phyloP scores from a whole-genome alignment of 371 early-diverging fungal genomes.

The Circinella minor region DNA sequence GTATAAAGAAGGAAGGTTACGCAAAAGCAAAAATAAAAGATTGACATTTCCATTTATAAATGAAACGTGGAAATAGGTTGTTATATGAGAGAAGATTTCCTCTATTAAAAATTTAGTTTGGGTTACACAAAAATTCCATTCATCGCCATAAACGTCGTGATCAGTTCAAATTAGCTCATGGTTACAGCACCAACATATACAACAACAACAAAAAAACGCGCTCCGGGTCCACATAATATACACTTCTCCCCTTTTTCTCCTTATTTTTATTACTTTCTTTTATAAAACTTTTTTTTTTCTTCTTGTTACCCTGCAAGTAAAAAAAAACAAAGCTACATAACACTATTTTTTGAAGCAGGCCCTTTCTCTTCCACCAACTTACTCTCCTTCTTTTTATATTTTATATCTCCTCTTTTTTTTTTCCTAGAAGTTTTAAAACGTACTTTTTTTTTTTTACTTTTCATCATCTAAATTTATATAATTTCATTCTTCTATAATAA shows the following conservation, averaged over 20 bases:
- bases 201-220: constrained; percentile 13
- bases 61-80: not conserved
- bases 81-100: not conserved
- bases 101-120: not conserved
- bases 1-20: not conserved
- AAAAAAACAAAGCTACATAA: not conserved
- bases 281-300: not conserved
- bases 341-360: not conserved
- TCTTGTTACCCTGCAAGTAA: constrained; percentile 3
- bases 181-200: no score
- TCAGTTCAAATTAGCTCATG: no score
- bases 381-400: no score
- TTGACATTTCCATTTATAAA: not conserved
- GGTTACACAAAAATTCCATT: constrained; percentile 17
- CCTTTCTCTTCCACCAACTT: not conserved
- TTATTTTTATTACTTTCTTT: not conserved
- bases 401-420: not conserved
- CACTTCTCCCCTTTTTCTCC: constrained; percentile 3
- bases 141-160: constrained; percentile 13
- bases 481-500: constrained; percentile 2
- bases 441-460: constrained; percentile 13
- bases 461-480: not conserved
- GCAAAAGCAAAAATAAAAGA: not conserved
- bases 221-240: not conserved
- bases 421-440: no score